A percentile compares a stretch with the other conserved stretches of the same genome.
Evolutionary conservation across 2,329 filamentous ascomycete genomes (phyloP).

Genomic region (Tolypocladium album): DNA sequence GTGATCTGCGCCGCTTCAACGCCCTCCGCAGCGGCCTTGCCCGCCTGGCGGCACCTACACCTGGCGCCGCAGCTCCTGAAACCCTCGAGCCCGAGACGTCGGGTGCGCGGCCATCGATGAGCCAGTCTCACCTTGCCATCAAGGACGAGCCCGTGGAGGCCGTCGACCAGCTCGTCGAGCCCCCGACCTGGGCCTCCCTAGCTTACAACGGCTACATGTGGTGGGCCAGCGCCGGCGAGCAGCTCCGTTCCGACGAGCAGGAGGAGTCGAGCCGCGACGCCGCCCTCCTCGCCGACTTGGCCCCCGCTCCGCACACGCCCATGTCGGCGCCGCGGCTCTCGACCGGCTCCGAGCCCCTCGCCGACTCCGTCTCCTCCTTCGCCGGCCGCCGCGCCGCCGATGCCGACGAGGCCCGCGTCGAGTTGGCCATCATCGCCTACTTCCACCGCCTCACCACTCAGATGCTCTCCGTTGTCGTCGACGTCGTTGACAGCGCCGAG

Average conservation of each 20-base stretch:
- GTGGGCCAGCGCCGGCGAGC: constrained; percentile 79
- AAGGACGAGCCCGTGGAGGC: constrained; percentile 33
- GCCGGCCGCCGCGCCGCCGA: constrained; percentile 23
- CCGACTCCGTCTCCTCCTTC: constrained; percentile 35
- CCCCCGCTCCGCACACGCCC: constrained; percentile 18
- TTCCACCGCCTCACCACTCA: constrained; percentile 66
- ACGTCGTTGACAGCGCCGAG: constrained; percentile 43
- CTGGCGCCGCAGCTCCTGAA: constrained; percentile 13
- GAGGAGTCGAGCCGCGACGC: constrained; percentile 47
- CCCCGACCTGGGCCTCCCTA: constrained; percentile 58
- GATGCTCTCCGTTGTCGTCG: constrained; percentile 50
- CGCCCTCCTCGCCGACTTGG: constrained; percentile 43
- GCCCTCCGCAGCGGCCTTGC: constrained; percentile 55
- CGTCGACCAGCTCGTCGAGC: constrained; percentile 48
- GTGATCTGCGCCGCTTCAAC: constrained; percentile 73
- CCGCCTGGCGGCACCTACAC: constrained; percentile 24
- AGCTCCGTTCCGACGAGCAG: constrained; percentile 47
- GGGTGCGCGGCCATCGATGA: constrained; percentile 13
- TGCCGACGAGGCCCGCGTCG: constrained; percentile 37
- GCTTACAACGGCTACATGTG: constrained; percentile 80
- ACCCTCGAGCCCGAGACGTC: constrained; percentile 16
- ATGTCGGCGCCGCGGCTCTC: constrained; percentile 19
- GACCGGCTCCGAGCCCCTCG: constrained; percentile 22
- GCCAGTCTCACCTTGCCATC: constrained; percentile 14
- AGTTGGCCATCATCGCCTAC: constrained; percentile 68